Conservation (phyloP, 139 green algal species). For the Micractinium conductrix region DNA sequence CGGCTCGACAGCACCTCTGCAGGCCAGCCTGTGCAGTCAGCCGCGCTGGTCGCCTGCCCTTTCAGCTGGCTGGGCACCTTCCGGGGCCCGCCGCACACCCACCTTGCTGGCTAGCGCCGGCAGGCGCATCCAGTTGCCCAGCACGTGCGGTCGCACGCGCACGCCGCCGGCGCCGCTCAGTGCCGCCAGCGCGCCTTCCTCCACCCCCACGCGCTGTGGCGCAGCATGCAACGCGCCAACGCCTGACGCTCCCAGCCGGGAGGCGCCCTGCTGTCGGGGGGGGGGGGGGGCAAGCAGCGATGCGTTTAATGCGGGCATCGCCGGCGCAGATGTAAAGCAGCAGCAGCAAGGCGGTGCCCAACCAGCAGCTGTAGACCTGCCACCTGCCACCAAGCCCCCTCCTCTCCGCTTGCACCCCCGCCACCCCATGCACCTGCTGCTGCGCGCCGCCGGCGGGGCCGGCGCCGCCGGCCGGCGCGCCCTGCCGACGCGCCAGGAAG, state of each 20-base stretch:
- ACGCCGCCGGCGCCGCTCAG: conserved; percentile 4
- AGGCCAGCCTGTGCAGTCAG: too few species aligned
- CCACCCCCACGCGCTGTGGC: background rate
- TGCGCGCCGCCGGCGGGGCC: background rate
- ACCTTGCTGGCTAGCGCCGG: conserved; percentile 18
- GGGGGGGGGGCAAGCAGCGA: too few species aligned
- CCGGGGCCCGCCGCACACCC: background rate
- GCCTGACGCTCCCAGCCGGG: conserved; percentile 8
- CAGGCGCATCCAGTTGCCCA: background rate
- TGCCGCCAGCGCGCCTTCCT: background rate
- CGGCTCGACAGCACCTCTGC: too few species aligned
- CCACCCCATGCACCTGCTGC: too few species aligned
- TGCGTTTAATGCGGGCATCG: too few species aligned
- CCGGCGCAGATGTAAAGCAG: too few species aligned
- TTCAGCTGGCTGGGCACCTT: too few species aligned
- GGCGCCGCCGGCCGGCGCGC: background rate
- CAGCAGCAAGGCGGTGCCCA: too few species aligned
- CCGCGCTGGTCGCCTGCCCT: too few species aligned
- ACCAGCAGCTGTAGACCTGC: background rate
- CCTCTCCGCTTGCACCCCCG: too few species aligned
- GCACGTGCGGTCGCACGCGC: conserved; percentile 1
- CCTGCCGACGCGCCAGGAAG: conserved; percentile 3
- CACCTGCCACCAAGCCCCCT: background rate
- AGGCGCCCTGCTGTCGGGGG: background rate
- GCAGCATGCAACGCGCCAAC: background rate